Conservation (phyloP, 306 rosid species). For the Morella rubra region DNA sequence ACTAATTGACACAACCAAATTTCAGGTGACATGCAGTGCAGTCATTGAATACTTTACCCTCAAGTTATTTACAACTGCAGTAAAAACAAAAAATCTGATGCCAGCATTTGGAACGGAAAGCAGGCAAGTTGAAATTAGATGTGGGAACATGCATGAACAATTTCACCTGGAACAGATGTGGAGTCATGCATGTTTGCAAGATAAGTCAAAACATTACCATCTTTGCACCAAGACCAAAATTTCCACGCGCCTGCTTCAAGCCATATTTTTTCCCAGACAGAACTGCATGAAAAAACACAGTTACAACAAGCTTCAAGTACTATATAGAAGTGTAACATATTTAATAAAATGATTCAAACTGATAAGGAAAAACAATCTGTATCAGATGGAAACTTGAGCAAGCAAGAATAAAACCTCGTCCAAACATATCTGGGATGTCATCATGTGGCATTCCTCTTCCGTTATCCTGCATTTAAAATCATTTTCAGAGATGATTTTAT, state of each 20-base stretch:
- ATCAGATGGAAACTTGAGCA: conserved; percentile 23
- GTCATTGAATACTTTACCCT: neutral
- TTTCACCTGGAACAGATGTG: conserved; percentile 4
- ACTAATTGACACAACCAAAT: neutral
- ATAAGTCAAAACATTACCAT: conserved; percentile 57
- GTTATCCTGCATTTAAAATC: conserved; percentile 65
- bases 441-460: conserved; percentile 98
- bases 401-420: conserved; percentile 67
- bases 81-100: neutral
- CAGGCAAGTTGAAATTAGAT: neutral
- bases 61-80: neutral
- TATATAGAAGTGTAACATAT: neutral
- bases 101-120: neutral
- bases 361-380: conserved; percentile 7
- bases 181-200: conserved; percentile 20
- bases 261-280: conserved; percentile 97
- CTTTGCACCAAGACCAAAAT: conserved; percentile 98
- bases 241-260: conserved; percentile 92
- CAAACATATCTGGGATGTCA: conserved; percentile 99
- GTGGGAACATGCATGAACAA: conserved; percentile 9
- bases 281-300: conserved; percentile 51
- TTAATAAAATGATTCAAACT: conserved; percentile 5
- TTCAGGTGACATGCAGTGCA: neutral
- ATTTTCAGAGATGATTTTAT: conserved; percentile 13
- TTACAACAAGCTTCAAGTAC: conserved; percentile 28